Evolutionary conservation across 148 eudicot species (phyloP), one percentile per base, ranked within the genome.

Genomic region (Pharnaceum exiguum): DNA sequence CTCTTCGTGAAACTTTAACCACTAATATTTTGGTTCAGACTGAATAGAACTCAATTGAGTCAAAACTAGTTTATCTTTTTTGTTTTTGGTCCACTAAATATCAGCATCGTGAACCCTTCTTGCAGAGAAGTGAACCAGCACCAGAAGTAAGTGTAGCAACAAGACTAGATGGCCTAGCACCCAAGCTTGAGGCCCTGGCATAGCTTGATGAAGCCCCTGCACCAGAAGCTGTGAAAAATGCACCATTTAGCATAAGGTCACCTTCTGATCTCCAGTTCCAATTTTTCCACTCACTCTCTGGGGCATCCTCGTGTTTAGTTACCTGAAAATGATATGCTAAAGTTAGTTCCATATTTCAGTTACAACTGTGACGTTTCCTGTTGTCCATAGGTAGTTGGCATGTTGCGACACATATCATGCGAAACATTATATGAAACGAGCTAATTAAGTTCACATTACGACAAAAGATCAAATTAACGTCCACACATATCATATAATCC

Each of bases 181-280:
- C 84, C 62, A 86, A 61, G 46, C 94, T 86, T 10, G 94, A 86
- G 0, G 94, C 94, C 67, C 66, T 80, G 0, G 94, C 78, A 35
- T 82, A 86, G 16, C 82, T 75, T 0, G 86, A 67, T 12, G 85
- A 73, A 4, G 88, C 86, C 11, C 83, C 94, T 0, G 82, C 78
- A 0, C 90, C 90, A 0, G 90, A 84, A 3, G 76, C 50, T 13
- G 77, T 81, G 48, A 84, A 84, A 42, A 25, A 84, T 4, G 90
- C 90, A 29, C 86, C 90, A 47, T 84, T 84, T 5, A 84, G 40
- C 82, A 84, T 22, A 30, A 78, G 49, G 36, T 84, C 90, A 0
- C 90, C 86, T 46, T 80, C 83, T 24, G 90, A 80, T 38, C 90
- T 80, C 90, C 90, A 84, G 30, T 84, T 80, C 90, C 90, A 84